Base-by-base conservation (phyloP, 2,329 filamentous ascomycete genomes). In the Phoma sp. region DNA sequence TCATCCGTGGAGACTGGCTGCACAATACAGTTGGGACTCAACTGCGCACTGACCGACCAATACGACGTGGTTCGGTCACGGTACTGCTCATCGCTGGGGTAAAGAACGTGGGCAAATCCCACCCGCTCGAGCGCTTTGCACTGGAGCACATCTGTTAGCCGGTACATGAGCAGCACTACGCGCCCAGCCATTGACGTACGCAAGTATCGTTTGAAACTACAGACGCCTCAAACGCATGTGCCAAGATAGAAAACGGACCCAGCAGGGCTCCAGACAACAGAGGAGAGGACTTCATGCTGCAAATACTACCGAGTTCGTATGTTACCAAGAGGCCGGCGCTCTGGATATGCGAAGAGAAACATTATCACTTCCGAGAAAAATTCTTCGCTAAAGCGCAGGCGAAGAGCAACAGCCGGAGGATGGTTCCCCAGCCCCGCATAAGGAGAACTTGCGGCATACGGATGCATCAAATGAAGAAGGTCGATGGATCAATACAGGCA, bases 21-120 rank as follows among this genome's bases (percentile, higher is more conserved):
- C 7, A 75, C 58, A 22, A 75, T 64, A 40, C 72, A 76, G 43
- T 52, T 55, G 6, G 72, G 73, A 1, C 35, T 50, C 19, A 70
- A 43, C n/a, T 66, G 66, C 12, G 68, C 62, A 22, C 60, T 67
- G 39, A 65, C 61, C 0, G 68, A 67, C 61, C 59, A 70, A 53
- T 70, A 70, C 9, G 64, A 68, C 3, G 37, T 43, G 5, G 55
- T 67, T 10, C 64, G 62, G 27, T 41, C 45, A 6, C 47, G 43
- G 45, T 69, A 69, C 21, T 57, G 46, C 21, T 54, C 52, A 22
- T 60, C 51, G 31, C 45, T 51, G 5, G 57, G 47, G 38, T 62
- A 65, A 5, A 61, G 50, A 13, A 68, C 44, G 24, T 60, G 49
- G 12, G 36, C 32, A 24, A 64, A 38, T 7, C 65, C 61, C 31